Evolutionary conservation across 2,329 filamentous ascomycete genomes (phyloP), one percentile per base, ranked within the genome.

Genomic region (Ophiocordyceps camponoti-floridani): DNA sequence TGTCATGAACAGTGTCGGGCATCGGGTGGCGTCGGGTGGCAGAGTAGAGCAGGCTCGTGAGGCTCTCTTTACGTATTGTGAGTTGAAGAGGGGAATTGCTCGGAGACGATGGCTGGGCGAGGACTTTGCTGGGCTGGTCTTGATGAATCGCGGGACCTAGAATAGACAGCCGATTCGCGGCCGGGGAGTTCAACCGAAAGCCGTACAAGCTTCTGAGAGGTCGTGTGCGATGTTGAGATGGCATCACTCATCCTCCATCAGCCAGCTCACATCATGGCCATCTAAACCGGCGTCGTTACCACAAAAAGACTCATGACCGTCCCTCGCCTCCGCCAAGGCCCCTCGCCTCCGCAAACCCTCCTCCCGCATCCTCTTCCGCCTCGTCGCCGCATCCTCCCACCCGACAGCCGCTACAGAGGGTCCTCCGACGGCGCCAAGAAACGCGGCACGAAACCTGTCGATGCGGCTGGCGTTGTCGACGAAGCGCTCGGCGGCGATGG

Each of bases 401-500:
- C 64, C 61, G 42, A 18, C 59, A 58, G 18, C 64, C 67, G 7
- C 58, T 56, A n/a, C 55, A 48, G 41, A 56, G 58, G 43, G 47
- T 47, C 42, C 53, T 58, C 2, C 50, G 47, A 50, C 51, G 19
- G 48, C 58, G 11, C 57, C 58, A 45, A 56, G 51, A 40, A 84
- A 61, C 7, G 73, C 69, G 2, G 54, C 50, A 41, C 70, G 66
- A 51, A 89, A 86, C 40, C 81, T 68, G 42, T 68, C 68, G 48
- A 82, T 86, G 41, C 83, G 69, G 52, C 75, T 76, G 18, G 63
- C 60, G 52, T 89, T 91, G 57, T 81, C 76, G 9, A 56, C 62
- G 54, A 91, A 89, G 43, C 83, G 69, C 58, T 85, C 75, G 54
- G 91, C 88, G 8, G 81, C 77, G 46, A 94, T 72, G 4, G 64